A percentile compares a stretch with the other conserved stretches of the same genome.
phyloP scores from a whole-genome alignment of 495 filamentous ascomycete species.

The Penicillium turbatum region DNA sequence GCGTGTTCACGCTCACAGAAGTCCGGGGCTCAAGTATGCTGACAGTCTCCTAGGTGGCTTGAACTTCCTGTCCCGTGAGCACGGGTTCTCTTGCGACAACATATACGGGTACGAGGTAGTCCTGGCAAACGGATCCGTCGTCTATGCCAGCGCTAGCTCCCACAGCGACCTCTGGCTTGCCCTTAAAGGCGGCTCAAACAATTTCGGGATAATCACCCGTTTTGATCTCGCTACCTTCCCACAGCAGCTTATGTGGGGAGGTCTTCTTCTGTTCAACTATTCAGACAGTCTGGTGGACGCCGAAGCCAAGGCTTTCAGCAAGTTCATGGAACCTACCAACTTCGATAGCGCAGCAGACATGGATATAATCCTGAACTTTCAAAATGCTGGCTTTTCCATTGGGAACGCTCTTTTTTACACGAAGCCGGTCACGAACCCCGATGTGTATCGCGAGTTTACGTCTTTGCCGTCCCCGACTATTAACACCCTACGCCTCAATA shows the following conservation, averaged over 20 bases:
- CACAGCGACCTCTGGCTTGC: slow-evolving; percentile 60
- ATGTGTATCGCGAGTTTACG: slow-evolving; percentile 17
- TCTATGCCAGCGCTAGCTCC: slow-evolving; percentile 46
- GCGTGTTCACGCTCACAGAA: too few relatives aligned
- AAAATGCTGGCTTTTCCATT: slow-evolving; percentile 14
- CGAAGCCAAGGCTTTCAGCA: slow-evolving; percentile 15
- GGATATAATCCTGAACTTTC: background rate
- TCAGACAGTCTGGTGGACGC: too few relatives aligned
- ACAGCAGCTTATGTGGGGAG: slow-evolving; percentile 39
- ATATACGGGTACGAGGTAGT: slow-evolving; percentile 56
- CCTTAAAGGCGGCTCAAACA: slow-evolving; percentile 51
- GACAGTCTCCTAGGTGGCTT: slow-evolving; percentile 35
- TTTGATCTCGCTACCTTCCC: slow-evolving; percentile 48
- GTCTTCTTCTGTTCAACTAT: slow-evolving; percentile 11
- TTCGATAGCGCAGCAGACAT: slow-evolving; percentile 8
- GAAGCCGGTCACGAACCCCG: slow-evolving; percentile 30
- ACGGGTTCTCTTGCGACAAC: slow-evolving; percentile 49
- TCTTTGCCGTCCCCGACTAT: too few relatives aligned
- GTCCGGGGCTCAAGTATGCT: too few relatives aligned
- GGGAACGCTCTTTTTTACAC: background rate
- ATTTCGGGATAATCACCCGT: slow-evolving; percentile 52
- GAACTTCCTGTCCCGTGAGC: slow-evolving; percentile 42
- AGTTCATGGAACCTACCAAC: slow-evolving; percentile 16
- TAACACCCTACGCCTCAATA: too few relatives aligned
- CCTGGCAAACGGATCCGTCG: slow-evolving; percentile 53